These are phyloP conservation scores for Xylariaceae sp. DNA, from an alignment of 2,329 filamentous ascomycete genomes.

Conservation along the genomic window DNA sequence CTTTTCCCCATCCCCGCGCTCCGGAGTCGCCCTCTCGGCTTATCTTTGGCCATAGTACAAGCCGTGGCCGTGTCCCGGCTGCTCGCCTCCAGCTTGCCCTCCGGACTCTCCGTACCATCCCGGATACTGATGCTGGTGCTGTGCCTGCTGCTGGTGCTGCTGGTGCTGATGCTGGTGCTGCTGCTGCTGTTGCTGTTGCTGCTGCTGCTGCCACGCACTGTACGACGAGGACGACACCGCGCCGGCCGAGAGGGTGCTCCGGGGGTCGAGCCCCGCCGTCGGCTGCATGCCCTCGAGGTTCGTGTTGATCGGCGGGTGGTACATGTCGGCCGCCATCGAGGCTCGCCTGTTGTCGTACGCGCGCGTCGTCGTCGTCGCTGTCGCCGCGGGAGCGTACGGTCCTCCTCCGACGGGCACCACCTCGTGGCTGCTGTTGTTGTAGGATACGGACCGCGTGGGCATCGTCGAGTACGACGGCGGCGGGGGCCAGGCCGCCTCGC, in stretches of 20 bases:
- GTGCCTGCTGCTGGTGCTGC: not conserved
- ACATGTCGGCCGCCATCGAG: constrained; percentile 36
- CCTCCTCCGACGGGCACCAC: constrained; percentile 43
- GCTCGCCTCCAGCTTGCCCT: no score
- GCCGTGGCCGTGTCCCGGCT: no score
- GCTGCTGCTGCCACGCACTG: constrained; percentile 36
- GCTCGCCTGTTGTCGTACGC: constrained; percentile 37
- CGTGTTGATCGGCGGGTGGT: constrained; percentile 25
- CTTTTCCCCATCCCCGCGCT: no score
- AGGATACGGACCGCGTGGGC: not conserved
- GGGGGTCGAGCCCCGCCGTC: not conserved
- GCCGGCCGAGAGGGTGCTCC: not conserved
- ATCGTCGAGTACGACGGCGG: not conserved
- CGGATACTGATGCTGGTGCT: not conserved
- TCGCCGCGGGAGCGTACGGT: no score
- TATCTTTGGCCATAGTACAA: no score
- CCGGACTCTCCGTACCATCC: not conserved
- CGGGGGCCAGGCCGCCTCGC: no score
- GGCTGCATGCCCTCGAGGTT: constrained; percentile 1
- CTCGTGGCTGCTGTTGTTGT: constrained; percentile 34
- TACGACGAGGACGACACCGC: constrained; percentile 28
- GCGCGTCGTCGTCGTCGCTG: constrained; percentile 26
- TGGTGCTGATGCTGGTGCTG: no score
- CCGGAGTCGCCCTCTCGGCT: no score
- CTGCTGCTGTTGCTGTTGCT: no score